Base-by-base conservation (phyloP, 2,329 filamentous ascomycete species). In the Colletotrichum sp. region DNA sequence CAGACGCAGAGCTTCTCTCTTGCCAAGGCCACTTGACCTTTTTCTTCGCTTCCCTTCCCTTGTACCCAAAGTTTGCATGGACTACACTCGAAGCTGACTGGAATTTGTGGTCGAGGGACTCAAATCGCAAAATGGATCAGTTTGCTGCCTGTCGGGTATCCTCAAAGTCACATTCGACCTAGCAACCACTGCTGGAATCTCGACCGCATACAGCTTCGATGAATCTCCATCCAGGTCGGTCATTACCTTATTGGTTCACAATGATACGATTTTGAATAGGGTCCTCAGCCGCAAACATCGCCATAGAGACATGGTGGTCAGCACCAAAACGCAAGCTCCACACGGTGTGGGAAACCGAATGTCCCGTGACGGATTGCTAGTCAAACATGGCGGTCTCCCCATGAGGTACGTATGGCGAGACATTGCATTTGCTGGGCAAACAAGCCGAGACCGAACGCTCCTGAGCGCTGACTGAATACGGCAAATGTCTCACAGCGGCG, bases 361-460 rank as follows among this genome's bases (percentile, higher is more conserved):
- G 30, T 71, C 68, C 72, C 68, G 68, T 75, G 68, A 75, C 68
- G 36, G 52, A 55, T 75, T 55, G 38, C 26, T 66, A 60, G 72
- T 75, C 68, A 75, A 66, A 66, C 68, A 55, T 61, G 28, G 18
- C 61, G 56, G 52, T 61, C 38, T 38, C 60, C 24, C 38, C 21
- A 48, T 21, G 61, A 61, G 36, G 34, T 26, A 55, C 30, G 13
- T 28, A n/a, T 48, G 34, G 67, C 32, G 58, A 70, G 71, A 70
- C 43, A 65, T 32, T 28, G 52, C 61, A 36, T 48, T 55, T n/a
- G 36, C 28, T 52, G 18, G 16, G 13, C n/a, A 56, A 66, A 62
- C 21, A 15, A 8, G 24, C 61, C 30, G 64, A 60, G 48, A 38
- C 18, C 30, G 21, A 36, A 58, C 9, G 21, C 9, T 38, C 30